These are phyloP conservation scores for Cladosporium austrohemisphaericum DNA, from an alignment of 2,329 filamentous ascomycete genomes.

Conservation along the genomic window DNA sequence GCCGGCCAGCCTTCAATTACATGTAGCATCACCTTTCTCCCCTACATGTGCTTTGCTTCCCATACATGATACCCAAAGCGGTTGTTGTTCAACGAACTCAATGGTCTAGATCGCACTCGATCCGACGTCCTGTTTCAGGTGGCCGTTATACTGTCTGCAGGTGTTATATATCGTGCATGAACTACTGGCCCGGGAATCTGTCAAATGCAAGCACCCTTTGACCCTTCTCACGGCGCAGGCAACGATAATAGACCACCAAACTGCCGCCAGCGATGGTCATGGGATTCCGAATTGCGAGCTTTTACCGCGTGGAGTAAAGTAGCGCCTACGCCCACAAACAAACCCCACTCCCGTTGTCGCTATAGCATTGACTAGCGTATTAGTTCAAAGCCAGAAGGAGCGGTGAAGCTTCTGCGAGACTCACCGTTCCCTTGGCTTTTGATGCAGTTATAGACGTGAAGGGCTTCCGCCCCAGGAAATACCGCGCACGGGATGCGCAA, in stretches of 20 bases:
- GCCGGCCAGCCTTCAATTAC: no score
- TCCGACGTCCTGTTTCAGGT: background rate
- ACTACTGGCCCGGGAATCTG: constrained; percentile 11
- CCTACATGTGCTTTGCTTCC: no score
- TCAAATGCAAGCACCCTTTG: background rate
- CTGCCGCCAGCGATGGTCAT: background rate
- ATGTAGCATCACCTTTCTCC: no score
- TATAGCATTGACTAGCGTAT: constrained; percentile 12
- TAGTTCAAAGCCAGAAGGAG: constrained; percentile 14
- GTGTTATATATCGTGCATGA: constrained; percentile 8
- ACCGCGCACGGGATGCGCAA: background rate
- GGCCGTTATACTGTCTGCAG: background rate
- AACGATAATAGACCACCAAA: background rate
- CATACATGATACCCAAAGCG: no score
- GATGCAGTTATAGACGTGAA: background rate
- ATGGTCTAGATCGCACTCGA: no score
- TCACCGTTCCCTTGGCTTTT: constrained; percentile 11
- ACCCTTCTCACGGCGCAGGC: background rate
- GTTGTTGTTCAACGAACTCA: no score
- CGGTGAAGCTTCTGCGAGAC: constrained; percentile 14
- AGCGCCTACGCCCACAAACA: constrained; percentile 6
- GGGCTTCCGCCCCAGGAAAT: constrained; percentile 5
- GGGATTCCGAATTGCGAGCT: constrained; percentile 3
- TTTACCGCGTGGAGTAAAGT: constrained; percentile 15
- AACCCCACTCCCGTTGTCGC: constrained; percentile 12